Evolutionary conservation across 225 moss, liverwort and hornwort species (phyloP), one percentile per base, ranked within the genome.

Genomic region (Climacium dendroides): DNA sequence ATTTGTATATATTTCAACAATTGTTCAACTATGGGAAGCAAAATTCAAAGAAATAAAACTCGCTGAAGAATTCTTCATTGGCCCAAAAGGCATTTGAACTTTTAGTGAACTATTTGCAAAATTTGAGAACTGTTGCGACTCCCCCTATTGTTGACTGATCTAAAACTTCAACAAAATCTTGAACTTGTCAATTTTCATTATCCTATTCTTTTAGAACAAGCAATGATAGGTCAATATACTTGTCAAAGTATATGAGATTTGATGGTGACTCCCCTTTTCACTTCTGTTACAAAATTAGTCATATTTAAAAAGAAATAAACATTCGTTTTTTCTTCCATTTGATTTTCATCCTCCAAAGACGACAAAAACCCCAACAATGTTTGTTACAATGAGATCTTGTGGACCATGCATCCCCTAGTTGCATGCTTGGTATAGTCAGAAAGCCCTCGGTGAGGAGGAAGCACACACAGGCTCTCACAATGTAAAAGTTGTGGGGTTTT

Each of bases 41-140:
- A 7, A 74, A 22, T 2, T 48, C 0, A 0, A 1, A 20, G 12
- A 34, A 32, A 52, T 0, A 74, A n/a, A 20, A 32, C 0, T 13
- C 1, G 1, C 0, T 12, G 1, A 50, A 48, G 1, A 32, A 5
- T 74, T 13, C 5, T 32, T 74, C 4, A 50, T 7, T 0, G 0
- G 2, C 3, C 32, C 1, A 48, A 18, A 48, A 28, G 26, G 16
- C 0, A 0, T 70, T 35, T 4, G 7, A 41, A 30, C 10, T 47
- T 73, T 43, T 6, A 29, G 3, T 2, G 30, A 48, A 74, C 2
- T 22, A 0, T 0, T 4, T 67, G 1, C 30, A 73, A 4, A 45
- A 47, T 19, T 0, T 30, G 2, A 19, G 2, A 48, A 4, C 19
- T 30, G 30, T 0, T 29, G 3, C 5, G 26, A 72, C 10, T 29